These are phyloP conservation scores for Fusarium albosuccineum DNA, from an alignment of 2,329 filamentous ascomycete species.

Conservation along the genomic window DNA sequence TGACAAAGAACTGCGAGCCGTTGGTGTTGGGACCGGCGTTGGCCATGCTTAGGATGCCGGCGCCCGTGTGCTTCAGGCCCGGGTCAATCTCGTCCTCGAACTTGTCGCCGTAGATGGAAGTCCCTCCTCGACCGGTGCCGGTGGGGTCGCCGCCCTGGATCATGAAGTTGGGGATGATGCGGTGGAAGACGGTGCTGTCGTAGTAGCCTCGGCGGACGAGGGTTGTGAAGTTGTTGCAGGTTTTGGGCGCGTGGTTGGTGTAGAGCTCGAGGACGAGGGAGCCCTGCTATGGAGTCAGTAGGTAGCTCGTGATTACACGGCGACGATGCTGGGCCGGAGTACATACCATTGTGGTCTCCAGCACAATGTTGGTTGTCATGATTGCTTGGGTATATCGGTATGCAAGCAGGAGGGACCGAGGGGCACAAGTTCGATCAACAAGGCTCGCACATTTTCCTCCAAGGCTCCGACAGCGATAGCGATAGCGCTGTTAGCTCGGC, in stretches of 20 bases:
- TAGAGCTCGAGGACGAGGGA: conserved; percentile 91
- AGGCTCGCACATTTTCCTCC: conserved; percentile 27
- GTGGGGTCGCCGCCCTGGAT: conserved; percentile 95
- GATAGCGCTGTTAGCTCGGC: conserved; percentile 14
- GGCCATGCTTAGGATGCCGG: conserved; percentile 95
- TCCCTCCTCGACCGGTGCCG: conserved; percentile 89
- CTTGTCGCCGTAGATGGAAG: conserved; percentile 90
- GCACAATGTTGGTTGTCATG: conserved; percentile 83
- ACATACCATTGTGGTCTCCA: conserved; percentile 87
- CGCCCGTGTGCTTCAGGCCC: conserved; percentile 88
- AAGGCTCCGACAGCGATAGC: conserved; percentile 1
- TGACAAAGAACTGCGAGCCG: conserved; percentile 96
- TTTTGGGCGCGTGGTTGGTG: conserved; percentile 86
- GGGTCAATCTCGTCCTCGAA: conserved; percentile 92
- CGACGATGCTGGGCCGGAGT: background rate
- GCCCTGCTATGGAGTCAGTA: conserved; percentile 67
- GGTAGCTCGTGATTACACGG: background rate
- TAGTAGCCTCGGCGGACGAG: conserved; percentile 90
- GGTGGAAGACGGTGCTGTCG: conserved; percentile 87
- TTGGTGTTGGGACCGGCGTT: conserved; percentile 95
- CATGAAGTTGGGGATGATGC: conserved; percentile 97
- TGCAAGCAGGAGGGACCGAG: conserved; percentile 26
- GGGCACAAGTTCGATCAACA: conserved; percentile 21
- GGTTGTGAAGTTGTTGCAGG: conserved; percentile 88
- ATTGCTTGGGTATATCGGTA: conserved; percentile 30